A percentile compares a stretch with the other conserved stretches of the same genome.
Evolutionary conservation across 768 basidiomycete genomes (phyloP).

Genomic region (Trametes villosa): DNA sequence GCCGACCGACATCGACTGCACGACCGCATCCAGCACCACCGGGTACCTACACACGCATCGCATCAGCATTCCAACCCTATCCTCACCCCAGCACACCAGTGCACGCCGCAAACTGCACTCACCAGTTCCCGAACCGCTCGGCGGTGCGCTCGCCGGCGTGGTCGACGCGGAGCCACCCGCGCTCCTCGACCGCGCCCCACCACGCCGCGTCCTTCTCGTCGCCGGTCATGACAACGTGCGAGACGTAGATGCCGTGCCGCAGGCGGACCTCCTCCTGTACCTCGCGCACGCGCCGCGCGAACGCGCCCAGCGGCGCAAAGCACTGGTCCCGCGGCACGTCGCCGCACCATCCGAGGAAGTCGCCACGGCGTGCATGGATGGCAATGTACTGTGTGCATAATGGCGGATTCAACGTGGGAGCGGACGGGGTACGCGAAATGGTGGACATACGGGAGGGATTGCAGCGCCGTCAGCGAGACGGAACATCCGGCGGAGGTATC

Average conservation of each 20-base stretch:
- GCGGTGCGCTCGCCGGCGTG: slow-evolving; percentile 35
- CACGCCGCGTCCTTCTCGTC: slow-evolving; percentile 44
- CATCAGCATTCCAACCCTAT: not conserved
- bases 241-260: slow-evolving; percentile 29
- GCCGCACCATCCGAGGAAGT: slow-evolving; percentile 40
- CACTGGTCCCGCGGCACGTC: slow-evolving; percentile 34
- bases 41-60: slow-evolving; percentile 58
- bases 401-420: not conserved
- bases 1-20: slow-evolving; percentile 66
- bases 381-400: slow-evolving; percentile 32
- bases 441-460: slow-evolving; percentile 36
- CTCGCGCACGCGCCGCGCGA: slow-evolving; percentile 37
- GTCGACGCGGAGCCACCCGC: slow-evolving; percentile 41
- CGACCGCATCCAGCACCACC: slow-evolving; percentile 66
- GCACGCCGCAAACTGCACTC: not conserved
- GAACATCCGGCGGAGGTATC: slow-evolving; percentile 34
- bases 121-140: slow-evolving; percentile 40
- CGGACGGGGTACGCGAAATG: not conserved
- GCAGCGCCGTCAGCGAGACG: slow-evolving; percentile 22
- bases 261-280: slow-evolving; percentile 37
- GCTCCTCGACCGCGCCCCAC: slow-evolving; percentile 37
- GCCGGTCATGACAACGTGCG: slow-evolving; percentile 43
- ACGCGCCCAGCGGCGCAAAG: slow-evolving; percentile 39
- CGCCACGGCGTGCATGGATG: slow-evolving; percentile 38
- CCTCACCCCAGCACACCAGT: too few relatives aligned